Percentiles rank a stretch among this genome's conserved stretches.
Evolutionary conservation across 2,329 filamentous ascomycete genomes (phyloP).

Genomic region (Penicillium digitatum): DNA sequence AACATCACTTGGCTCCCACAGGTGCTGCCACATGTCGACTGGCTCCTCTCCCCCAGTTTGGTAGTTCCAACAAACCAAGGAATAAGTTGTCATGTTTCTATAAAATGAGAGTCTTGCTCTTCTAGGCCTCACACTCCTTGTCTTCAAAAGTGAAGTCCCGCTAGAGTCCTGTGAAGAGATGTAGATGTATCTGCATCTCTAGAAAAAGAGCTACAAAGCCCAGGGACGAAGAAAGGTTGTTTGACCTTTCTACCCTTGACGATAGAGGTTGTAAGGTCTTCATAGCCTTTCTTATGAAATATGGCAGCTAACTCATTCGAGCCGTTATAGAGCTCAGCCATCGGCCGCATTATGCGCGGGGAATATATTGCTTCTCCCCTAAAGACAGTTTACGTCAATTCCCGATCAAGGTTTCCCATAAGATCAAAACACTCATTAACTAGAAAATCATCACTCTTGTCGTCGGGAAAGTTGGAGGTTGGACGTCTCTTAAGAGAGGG

Average conservation of each 20-base stretch:
- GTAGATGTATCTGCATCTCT: neutral
- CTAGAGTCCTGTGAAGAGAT: neutral
- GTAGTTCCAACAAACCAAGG: neutral
- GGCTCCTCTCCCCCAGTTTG: neutral
- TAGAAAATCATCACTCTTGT: conserved; percentile 5
- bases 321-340: neutral
- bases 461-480: neutral
- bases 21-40: neutral
- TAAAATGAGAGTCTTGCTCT: neutral
- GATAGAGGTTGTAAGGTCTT: neutral
- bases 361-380: neutral
- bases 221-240: neutral
- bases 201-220: neutral
- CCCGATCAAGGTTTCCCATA: conserved; percentile 1
- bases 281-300: neutral
- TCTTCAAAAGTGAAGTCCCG: neutral
- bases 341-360: conserved; percentile 3
- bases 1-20: neutral
- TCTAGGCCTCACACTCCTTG: neutral
- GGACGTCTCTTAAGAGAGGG: neutral
- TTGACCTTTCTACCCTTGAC: neutral
- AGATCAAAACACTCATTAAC: conserved; percentile 1
- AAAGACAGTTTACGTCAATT: neutral
- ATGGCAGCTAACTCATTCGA: neutral
- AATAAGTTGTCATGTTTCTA: neutral